Evolutionary conservation across 495 filamentous ascomycete genomes (phyloP), one percentile per base, ranked within the genome.

Genomic region (Podospora fimiseda): DNA sequence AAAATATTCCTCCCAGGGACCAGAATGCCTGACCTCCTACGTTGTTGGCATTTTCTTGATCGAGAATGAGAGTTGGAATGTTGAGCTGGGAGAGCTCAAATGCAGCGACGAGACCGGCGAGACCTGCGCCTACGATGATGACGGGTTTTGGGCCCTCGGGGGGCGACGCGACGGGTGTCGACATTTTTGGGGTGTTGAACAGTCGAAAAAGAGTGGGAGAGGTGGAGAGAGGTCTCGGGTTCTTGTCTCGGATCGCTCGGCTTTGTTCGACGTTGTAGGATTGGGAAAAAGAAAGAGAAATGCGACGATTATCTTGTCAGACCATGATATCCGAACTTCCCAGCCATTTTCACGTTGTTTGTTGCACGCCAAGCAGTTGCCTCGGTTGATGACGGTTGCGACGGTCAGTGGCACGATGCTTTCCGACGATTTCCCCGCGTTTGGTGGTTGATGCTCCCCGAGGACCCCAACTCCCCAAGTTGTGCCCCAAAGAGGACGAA

Each of bases 11-110:
- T 50, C 76, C 76, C 5, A 79, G 66, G 16, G 76, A 79, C 76
- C 76, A 79, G 58, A 78, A 78, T 19, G 76, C 76, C 57, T 79
- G 76, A 4, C 75, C 76, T 48, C 76, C 76, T 6, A 79, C 60
- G 46, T 64, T 73, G 50, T 64, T 59, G 38, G 60, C 60, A 45
- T 69, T 71, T 56, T 79, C 76, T 51, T 79, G 76, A 66, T 79
- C 76, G 36, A 79, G 51, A 38, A 79, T 57, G 23, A 78, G 16
- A 2, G 58, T 52, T 3, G 63, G 68, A 14, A 79, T 63, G 43
- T 63, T 58, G 20, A 57, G 70, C 47, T 61, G 57, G 15, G 74
- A 61, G n/a, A 79, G 70, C 56, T 79, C 76, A 47, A 65, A 72
- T 50, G 76, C 74, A 9, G 76, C 73, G 33, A 79, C 76, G 7